phyloP scores from a whole-genome alignment of 495 filamentous ascomycete species.

The Daldinia grandis region DNA sequence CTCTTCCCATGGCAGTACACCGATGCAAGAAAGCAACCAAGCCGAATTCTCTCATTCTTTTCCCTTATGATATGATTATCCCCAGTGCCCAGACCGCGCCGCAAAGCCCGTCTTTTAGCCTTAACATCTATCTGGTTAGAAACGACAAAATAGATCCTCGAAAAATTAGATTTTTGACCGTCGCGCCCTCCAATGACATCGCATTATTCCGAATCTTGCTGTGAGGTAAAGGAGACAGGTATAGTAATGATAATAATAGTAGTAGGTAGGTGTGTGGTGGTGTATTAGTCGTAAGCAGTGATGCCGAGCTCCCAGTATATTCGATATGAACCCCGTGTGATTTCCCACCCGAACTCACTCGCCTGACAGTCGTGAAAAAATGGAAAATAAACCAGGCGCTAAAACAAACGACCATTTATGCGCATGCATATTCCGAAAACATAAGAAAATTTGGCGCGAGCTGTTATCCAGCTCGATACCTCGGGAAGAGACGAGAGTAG shows the following conservation, averaged over 20 bases:
- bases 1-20: slow-evolving; percentile 9
- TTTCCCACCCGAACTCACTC: slow-evolving; percentile 26
- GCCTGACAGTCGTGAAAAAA: slow-evolving; percentile 15
- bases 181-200: slow-evolving; percentile 8
- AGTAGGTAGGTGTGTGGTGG: background rate
- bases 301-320: slow-evolving; percentile 27
- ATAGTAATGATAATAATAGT: background rate
- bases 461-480: slow-evolving; percentile 2
- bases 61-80: background rate
- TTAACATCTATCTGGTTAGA: background rate
- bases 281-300: slow-evolving; percentile 39
- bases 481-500: background rate
- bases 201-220: slow-evolving; percentile 2
- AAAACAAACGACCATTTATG: slow-evolving; percentile 16
- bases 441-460: slow-evolving; percentile 6
- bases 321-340: slow-evolving; percentile 10
- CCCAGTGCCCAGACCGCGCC: background rate
- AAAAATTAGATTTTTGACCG: background rate
- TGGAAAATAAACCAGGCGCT: slow-evolving; percentile 19
- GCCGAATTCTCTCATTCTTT: background rate
- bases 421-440: slow-evolving; percentile 18
- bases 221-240: background rate
- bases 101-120: background rate
- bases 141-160: no score
- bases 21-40: slow-evolving; percentile 11